Percentiles rank a stretch among this genome's conserved stretches.
phyloP scores from a whole-genome alignment of 345 rosid genomes.

The Dipteronia sinensis region DNA sequence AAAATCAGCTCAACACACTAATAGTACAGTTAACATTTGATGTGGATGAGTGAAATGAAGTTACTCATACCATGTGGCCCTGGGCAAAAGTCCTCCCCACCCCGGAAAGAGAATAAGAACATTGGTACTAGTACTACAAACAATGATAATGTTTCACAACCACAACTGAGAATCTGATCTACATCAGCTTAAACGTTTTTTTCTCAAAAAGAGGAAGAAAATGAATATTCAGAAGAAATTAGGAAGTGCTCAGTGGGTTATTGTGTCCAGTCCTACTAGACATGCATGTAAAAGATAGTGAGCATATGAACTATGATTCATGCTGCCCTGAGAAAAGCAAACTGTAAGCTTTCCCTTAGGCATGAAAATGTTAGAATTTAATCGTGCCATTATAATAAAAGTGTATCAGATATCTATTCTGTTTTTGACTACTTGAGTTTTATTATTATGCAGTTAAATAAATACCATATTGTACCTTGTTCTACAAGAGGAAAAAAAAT shows the following conservation, averaged over 20 bases:
- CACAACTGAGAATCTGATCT: not conserved
- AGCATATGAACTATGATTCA: not conserved
- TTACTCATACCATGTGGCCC: not conserved
- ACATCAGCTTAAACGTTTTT: not conserved
- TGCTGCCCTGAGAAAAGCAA: not conserved
- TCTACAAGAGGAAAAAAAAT: not conserved
- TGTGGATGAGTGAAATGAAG: not conserved
- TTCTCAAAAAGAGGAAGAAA: not conserved
- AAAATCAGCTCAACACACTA: not conserved
- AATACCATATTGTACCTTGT: not conserved
- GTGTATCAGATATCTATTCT: not conserved
- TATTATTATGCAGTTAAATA: not conserved
- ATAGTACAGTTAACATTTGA: not conserved
- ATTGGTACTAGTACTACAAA: not conserved
- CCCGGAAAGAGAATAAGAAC: slow-evolving; percentile 1
- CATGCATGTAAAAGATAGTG: not conserved
- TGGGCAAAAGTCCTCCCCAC: not conserved
- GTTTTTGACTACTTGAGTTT: not conserved
- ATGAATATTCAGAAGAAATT: not conserved
- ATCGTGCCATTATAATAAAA: not conserved
- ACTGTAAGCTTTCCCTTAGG: not conserved
- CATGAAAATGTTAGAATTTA: not conserved
- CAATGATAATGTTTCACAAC: not conserved
- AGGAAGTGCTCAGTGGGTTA: not conserved
- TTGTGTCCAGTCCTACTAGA: not conserved